A percentile compares a stretch with the other conserved stretches of the same genome.
Conservation (phyloP, 192 early-diverging fungal genomes). For the Linnemannia schmuckeri region DNA sequence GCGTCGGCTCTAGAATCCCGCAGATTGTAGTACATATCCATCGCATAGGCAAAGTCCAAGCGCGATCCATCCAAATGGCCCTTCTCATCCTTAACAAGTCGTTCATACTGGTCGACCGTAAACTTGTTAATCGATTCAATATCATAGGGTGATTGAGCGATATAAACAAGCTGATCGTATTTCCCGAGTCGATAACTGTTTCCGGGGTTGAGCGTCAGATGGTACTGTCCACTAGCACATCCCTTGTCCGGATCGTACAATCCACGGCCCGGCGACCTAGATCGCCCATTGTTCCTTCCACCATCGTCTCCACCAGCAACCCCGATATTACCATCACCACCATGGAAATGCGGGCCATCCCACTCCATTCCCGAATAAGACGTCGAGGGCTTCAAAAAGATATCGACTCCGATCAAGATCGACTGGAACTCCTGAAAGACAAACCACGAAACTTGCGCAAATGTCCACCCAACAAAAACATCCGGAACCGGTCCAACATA, state of each 20-base stretch:
- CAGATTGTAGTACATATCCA: conserved; percentile 29
- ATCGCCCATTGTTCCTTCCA: not conserved
- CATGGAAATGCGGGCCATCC: conserved; percentile 24
- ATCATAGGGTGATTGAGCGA: conserved; percentile 66
- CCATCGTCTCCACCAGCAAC: not conserved
- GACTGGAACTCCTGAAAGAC: conserved; percentile 52
- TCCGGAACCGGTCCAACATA: conserved; percentile 65
- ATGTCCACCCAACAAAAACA: conserved; percentile 70
- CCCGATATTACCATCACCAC: not conserved
- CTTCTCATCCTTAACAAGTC: conserved; percentile 23
- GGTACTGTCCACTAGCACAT: conserved; percentile 30
- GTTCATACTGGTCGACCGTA: conserved; percentile 40
- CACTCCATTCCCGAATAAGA: not conserved
- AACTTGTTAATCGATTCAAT: conserved; percentile 55
- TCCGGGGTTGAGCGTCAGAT: conserved; percentile 75
- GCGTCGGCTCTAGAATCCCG: conserved; percentile 20
- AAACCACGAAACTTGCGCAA: conserved; percentile 69
- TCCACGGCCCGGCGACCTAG: not conserved
- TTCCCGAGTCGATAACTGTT: conserved; percentile 59
- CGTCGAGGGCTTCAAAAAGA: conserved; percentile 23
- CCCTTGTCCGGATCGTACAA: not conserved
- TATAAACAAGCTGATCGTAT: conserved; percentile 65
- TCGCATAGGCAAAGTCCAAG: conserved; percentile 31
- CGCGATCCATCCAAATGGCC: conserved; percentile 12
- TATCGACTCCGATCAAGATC: conserved; percentile 46